phyloP scores from a whole-genome alignment of 495 filamentous ascomycete species.

The Penicillium goetzii region DNA sequence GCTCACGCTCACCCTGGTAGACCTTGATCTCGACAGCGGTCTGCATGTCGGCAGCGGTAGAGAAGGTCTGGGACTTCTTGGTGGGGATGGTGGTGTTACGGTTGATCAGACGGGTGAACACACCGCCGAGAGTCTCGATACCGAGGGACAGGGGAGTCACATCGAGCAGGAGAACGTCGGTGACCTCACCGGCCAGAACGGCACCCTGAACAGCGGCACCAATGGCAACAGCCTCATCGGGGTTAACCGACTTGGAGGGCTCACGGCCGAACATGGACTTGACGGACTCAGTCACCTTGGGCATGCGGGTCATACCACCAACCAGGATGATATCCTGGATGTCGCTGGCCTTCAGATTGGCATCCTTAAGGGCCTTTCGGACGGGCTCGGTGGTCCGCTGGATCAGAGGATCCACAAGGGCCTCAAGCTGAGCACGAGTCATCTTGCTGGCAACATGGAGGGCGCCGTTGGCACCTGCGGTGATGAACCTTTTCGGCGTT shows the following conservation, averaged over 20 bases:
- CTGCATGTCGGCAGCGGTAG: constrained; percentile 98
- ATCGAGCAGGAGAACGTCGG: constrained; percentile 93
- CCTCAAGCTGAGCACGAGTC: constrained; percentile 89
- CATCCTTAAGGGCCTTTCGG: constrained; percentile 97
- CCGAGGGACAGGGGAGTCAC: constrained; percentile 97
- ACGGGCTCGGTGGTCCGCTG: constrained; percentile 86
- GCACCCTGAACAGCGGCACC: constrained; percentile 98
- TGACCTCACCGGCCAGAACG: constrained; percentile 95
- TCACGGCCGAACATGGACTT: constrained; percentile 98
- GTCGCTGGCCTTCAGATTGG: constrained; percentile 88
- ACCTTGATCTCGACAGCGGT: constrained; percentile 99
- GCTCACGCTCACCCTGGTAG: constrained; percentile 99
- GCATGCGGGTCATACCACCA: constrained; percentile 99
- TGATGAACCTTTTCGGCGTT: constrained; percentile 68
- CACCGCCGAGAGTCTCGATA: constrained; percentile 99
- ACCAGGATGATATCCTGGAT: constrained; percentile 99
- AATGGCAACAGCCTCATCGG: constrained; percentile 98
- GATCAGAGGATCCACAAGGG: constrained; percentile 90
- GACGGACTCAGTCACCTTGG: constrained; percentile 96
- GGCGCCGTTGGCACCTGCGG: constrained; percentile 88
- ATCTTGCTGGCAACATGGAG: constrained; percentile 98
- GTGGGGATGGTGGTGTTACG: constrained; percentile 99
- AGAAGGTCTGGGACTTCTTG: constrained; percentile 99
- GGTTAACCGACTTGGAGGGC: constrained; percentile 98
- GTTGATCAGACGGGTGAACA: constrained; percentile 99